phyloP scores from a whole-genome alignment of 768 basidiomycete species.

The Psilocybe sp. region DNA sequence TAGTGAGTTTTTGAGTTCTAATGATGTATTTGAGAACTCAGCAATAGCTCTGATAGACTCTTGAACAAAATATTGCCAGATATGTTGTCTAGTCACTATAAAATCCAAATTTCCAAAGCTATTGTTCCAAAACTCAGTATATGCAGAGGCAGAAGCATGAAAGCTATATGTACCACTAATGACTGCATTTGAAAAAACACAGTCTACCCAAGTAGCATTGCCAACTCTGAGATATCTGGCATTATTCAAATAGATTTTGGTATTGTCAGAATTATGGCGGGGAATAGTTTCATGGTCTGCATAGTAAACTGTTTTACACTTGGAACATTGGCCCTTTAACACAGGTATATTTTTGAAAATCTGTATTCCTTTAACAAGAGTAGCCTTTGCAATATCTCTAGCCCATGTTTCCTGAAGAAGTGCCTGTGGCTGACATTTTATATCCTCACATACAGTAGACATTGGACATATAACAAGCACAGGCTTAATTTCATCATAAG shows the following conservation, averaged over 20 bases:
- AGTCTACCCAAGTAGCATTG: constrained; percentile 12
- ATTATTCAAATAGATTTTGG: constrained; percentile 6
- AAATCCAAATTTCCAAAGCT: constrained; percentile 7
- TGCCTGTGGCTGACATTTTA: no score
- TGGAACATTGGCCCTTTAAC: constrained; percentile 4
- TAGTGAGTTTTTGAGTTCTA: neutral
- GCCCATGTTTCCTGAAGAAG: no score
- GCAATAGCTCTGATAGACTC: constrained; percentile 10
- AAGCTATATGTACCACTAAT: constrained; percentile 18
- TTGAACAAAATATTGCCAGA: constrained; percentile 17
- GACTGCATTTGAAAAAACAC: constrained; percentile 12
- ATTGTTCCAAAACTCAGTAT: constrained; percentile 16
- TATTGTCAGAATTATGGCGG: neutral
- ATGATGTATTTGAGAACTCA: neutral
- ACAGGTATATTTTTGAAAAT: constrained; percentile 5
- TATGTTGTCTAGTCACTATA: constrained; percentile 1
- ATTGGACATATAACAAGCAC: no score
- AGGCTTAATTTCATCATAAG: no score
- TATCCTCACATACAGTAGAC: no score
- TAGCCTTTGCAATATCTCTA: constrained; percentile 6
- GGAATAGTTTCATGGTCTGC: constrained; percentile 12
- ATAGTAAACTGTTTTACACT: constrained; percentile 9
- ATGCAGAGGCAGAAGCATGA: constrained; percentile 19
- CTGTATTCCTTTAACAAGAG: constrained; percentile 4
- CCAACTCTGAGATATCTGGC: constrained; percentile 16